A percentile compares a stretch with the other conserved stretches of the same genome.
Conservation (phyloP, 331 rosid genomes). For the Malus hybrid region DNA sequence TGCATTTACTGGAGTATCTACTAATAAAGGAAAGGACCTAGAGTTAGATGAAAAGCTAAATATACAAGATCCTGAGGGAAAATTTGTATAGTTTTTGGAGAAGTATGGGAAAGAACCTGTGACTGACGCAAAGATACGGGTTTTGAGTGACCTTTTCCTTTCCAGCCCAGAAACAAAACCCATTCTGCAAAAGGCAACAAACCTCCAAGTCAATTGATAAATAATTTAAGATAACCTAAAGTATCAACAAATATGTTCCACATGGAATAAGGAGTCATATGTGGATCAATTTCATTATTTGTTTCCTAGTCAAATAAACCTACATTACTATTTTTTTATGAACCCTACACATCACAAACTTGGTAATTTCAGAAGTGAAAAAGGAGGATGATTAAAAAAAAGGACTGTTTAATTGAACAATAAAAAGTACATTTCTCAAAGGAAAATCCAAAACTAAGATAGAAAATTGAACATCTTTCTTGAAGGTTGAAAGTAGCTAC, state of each 20-base stretch:
- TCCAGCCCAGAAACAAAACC: slow-evolving; percentile 29
- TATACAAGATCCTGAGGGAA: not conserved
- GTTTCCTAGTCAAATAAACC: not conserved
- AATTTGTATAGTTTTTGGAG: not conserved
- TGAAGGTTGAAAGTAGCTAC: not conserved
- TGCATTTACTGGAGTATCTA: slow-evolving; percentile 37
- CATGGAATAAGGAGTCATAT: not conserved
- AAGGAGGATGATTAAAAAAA: not conserved
- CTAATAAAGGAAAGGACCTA: slow-evolving; percentile 7
- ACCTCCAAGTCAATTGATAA: not conserved
- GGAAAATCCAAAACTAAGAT: not conserved
- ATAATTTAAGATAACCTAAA: not conserved
- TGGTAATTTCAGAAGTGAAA: not conserved
- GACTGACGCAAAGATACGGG: slow-evolving; percentile 38
- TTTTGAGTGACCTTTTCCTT: slow-evolving; percentile 25
- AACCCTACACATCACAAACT: not conserved
- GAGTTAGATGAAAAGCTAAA: not conserved
- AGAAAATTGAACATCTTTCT: not conserved
- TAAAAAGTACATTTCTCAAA: not conserved
- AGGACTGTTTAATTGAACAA: not conserved
- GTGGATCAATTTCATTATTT: not conserved
- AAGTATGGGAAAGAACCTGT: slow-evolving; percentile 44
- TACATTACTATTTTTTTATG: too few relatives aligned
- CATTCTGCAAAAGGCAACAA: slow-evolving; percentile 47
- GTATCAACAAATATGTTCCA: not conserved